These are phyloP conservation scores for Lupinus albus DNA, from an alignment of 306 rosid genomes.

Conservation along the genomic window DNA sequence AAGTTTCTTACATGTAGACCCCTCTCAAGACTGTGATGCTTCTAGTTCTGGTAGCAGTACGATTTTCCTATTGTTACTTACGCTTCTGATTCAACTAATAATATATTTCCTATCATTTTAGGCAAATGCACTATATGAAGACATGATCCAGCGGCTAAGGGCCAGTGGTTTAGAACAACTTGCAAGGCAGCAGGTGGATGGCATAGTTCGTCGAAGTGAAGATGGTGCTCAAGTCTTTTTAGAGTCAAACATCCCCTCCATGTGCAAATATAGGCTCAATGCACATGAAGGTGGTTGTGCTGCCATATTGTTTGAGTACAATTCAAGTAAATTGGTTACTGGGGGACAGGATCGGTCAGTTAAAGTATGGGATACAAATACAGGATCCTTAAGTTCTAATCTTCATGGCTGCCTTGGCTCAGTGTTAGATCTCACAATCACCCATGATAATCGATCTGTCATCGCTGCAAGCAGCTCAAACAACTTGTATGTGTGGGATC, in stretches of 20 bases:
- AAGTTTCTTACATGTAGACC: constrained; percentile 18
- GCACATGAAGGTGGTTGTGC: constrained; percentile 99
- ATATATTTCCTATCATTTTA: constrained; percentile 41
- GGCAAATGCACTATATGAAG: constrained; percentile 94
- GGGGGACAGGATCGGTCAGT: constrained; percentile 92
- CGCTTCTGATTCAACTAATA: constrained; percentile 24
- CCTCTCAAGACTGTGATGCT: constrained; percentile 5
- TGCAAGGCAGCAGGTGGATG: constrained; percentile 96
- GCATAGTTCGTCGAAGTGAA: constrained; percentile 89
- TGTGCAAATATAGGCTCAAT: constrained; percentile 63
- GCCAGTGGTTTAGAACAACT: constrained; percentile 89
- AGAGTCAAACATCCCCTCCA: constrained; percentile 78
- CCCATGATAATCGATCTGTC: constrained; percentile 83
- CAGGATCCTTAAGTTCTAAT: constrained; percentile 64
- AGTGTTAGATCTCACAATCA: constrained; percentile 80
- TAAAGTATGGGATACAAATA: constrained; percentile 88
- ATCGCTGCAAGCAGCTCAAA: constrained; percentile 99
- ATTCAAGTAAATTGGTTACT: constrained; percentile 75
- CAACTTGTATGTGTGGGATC: constrained; percentile 87
- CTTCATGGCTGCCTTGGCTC: constrained; percentile 93
- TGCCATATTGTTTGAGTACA: constrained; percentile 72
- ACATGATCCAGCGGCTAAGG: constrained; percentile 68
- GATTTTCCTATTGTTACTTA: constrained; percentile 2
- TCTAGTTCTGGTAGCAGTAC: constrained; percentile 14
- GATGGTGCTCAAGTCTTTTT: constrained; percentile 89